Evolutionary conservation across 2,329 filamentous ascomycete genomes (phyloP).

Genomic region (Alternaria novae-zelandiae): DNA sequence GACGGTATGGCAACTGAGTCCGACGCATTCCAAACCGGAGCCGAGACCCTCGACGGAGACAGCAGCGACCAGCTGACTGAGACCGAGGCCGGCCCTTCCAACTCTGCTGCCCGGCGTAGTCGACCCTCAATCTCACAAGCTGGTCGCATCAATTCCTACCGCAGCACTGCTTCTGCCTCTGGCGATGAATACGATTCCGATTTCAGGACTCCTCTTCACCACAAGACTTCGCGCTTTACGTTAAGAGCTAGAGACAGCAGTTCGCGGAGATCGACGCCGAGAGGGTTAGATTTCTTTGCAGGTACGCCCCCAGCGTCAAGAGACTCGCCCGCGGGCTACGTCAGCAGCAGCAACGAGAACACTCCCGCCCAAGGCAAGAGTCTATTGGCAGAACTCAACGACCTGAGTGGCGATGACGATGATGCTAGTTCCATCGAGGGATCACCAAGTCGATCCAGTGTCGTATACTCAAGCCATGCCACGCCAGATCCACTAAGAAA

Average conservation of each 20-base stretch:
- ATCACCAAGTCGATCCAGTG: conserved; percentile 43
- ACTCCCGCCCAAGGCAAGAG: conserved; percentile 71
- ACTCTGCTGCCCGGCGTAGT: conserved; percentile 42
- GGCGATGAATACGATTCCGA: conserved; percentile 73
- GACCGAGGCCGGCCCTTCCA: conserved; percentile 67
- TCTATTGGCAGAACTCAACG: conserved; percentile 87
- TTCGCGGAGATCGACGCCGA: conserved; percentile 59
- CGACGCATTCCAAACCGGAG: conserved; percentile 93
- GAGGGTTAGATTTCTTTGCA: conserved; percentile 64
- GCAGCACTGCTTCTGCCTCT: conserved; percentile 89
- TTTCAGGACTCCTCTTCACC: conserved; percentile 68
- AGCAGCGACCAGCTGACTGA: conserved; percentile 84
- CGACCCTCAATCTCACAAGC: conserved; percentile 54
- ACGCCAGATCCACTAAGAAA: conserved; percentile 38
- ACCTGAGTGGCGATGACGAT: conserved; percentile 76
- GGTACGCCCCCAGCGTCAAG: conserved; percentile 66
- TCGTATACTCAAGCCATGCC: conserved; percentile 40
- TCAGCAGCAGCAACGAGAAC: conserved; percentile 52
- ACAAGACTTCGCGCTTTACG: conserved; percentile 72
- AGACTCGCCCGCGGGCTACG: conserved; percentile 60
- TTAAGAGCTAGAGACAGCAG: conserved; percentile 72
- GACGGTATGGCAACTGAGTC: conserved; percentile 75
- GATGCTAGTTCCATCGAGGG: conserved; percentile 46
- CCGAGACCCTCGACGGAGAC: conserved; percentile 72
- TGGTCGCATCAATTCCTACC: conserved; percentile 71